These are phyloP conservation scores for Candida sanyiensis DNA, from an alignment of 805 yeast species.

Conservation along the genomic window DNA sequence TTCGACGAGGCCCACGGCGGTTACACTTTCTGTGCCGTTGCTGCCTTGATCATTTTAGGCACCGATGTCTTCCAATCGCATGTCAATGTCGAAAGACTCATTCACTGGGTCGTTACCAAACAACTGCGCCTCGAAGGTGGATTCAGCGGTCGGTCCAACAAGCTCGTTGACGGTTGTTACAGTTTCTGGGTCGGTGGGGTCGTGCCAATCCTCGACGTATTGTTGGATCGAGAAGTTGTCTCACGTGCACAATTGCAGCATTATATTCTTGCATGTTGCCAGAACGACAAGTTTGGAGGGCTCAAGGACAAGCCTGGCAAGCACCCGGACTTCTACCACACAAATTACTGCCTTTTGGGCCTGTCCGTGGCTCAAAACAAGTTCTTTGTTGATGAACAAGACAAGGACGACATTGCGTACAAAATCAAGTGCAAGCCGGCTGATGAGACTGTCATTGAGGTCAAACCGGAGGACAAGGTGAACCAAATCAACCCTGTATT, in stretches of 20 bases:
- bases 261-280: conserved; percentile 76
- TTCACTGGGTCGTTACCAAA: conserved; percentile 64
- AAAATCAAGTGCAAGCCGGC: conserved; percentile 8
- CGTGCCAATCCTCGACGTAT: conserved; percentile 54
- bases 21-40: conserved; percentile 86
- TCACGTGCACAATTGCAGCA: conserved; percentile 53
- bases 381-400: conserved; percentile 9
- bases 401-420: conserved; percentile 1
- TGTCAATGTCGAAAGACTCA: conserved; percentile 43
- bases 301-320: conserved; percentile 84
- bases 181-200: conserved; percentile 92
- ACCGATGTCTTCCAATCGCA: conserved; percentile 28
- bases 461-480: conserved; percentile 19
- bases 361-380: conserved; percentile 32
- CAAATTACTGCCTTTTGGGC: conserved; percentile 80
- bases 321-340: conserved; percentile 80
- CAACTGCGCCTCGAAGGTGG: conserved; percentile 82
- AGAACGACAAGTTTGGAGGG: conserved; percentile 57
- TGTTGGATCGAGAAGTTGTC: conserved; percentile 36
- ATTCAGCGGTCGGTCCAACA: conserved; percentile 83
- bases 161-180: conserved; percentile 94
- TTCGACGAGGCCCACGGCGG: conserved; percentile 95
- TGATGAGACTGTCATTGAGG: conserved; percentile 15
- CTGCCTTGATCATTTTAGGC: conserved; percentile 46
- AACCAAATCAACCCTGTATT: conserved; percentile 49